Base-by-base conservation (phyloP, 768 basidiomycete genomes). In the Hypholoma fasciculare region DNA sequence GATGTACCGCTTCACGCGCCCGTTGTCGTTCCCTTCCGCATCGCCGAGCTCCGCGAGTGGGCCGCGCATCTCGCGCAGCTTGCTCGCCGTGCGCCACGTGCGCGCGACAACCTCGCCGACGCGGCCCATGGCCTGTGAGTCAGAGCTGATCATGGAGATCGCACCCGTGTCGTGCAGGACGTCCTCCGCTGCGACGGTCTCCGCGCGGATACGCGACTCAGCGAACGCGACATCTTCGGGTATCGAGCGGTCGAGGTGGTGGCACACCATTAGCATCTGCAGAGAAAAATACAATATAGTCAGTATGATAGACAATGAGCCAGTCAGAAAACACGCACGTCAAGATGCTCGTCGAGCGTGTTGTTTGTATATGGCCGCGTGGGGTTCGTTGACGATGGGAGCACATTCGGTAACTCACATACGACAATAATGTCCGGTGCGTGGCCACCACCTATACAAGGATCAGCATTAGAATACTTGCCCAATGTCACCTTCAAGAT, bases 211-310 rank as follows among this genome's bases (percentile, higher is more conserved):
- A 37, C 97, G 90, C 7, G 96, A 98, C 62, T 98, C 96, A 3
- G 97, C 96, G 65, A 99, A 99, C 1, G 90, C 85, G 42, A 98
- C 80, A 64, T 99, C 97, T 75, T 99, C 97, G 1, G 90, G 84
- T 63, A 96, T 94, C n/a, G 80, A 83, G 63, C 79, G 85, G 75
- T 97, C 94, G 56, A 99, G 84, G 72, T 99, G 96, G 71, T 99
- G 96, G 71, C 95, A 97, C n/a, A 98, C 95, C 94, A 98, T 98
- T 20, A 98, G 80, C 97, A 98, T 99, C 96, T 97, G 13, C 50
- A 43, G 37, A 56, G n/a, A 13, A 42, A 19, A 42, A 19, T 19
- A 48, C 13, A 34, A 34, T 9, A 9, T 7, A 34, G 6, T 34
- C 30, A 34, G 30, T 34, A 2, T 1, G 30, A 9, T 5, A 34